phyloP scores from a whole-genome alignment of 305 asterid genomes.

The Nicotiana rustica region DNA sequence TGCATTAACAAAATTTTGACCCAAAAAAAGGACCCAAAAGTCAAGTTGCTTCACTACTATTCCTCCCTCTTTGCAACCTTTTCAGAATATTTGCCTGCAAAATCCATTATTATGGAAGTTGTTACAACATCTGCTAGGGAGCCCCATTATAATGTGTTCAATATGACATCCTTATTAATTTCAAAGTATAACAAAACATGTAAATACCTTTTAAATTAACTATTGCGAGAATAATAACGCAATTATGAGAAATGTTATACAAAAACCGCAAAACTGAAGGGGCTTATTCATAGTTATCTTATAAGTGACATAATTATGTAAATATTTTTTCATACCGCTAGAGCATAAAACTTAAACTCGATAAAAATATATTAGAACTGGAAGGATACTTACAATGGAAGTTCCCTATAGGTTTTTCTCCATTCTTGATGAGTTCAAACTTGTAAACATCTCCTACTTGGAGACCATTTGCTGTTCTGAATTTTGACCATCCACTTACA shows the following conservation, averaged over 20 bases:
- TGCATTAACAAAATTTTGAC: no score
- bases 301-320: no score
- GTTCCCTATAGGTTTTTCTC: background rate
- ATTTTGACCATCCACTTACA: background rate
- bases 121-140: background rate
- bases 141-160: background rate
- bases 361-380: no score
- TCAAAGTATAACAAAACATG: background rate
- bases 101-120: background rate
- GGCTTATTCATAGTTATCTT: no score
- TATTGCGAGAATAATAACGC: no score
- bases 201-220: no score
- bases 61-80: no score
- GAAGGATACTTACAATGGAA: background rate
- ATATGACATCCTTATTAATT: background rate
- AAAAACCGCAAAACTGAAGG: background rate
- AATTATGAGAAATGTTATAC: background rate
- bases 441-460: slow-evolving; percentile 17
- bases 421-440: slow-evolving; percentile 17
- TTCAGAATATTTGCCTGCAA: slow-evolving; percentile 25
- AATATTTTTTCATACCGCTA: rapidly evolving
- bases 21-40: no score
- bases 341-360: no score
- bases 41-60: no score
- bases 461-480: background rate